phyloP scores from a whole-genome alignment of 805 yeast species.

The Candida loeiensis region DNA sequence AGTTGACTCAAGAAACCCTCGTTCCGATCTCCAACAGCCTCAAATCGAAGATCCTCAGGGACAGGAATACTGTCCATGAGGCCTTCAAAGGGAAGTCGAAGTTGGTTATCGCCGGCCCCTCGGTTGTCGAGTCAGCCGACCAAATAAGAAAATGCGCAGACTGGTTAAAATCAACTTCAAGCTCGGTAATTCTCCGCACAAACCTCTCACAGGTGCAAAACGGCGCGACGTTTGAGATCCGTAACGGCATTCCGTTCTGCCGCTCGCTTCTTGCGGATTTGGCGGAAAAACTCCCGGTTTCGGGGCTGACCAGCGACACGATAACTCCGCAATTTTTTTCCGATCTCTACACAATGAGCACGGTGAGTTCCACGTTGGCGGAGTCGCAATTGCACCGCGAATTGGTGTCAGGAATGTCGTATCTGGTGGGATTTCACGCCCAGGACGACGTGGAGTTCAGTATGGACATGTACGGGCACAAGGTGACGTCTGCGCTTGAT shows the following conservation, averaged over 20 bases:
- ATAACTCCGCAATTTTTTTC: slow-evolving; percentile 49
- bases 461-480: slow-evolving; percentile 26
- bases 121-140: slow-evolving; percentile 22
- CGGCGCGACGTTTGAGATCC: slow-evolving; percentile 30
- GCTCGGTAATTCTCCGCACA: not conserved
- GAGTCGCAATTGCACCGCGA: slow-evolving; percentile 53
- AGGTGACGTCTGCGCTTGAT: slow-evolving; percentile 38
- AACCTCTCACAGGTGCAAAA: slow-evolving; percentile 11
- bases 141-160: slow-evolving; percentile 41
- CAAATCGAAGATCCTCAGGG: slow-evolving; percentile 25
- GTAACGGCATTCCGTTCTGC: slow-evolving; percentile 39
- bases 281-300: slow-evolving; percentile 43
- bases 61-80: slow-evolving; percentile 19
- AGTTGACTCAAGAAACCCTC: slow-evolving; percentile 38
- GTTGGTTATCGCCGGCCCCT: slow-evolving; percentile 41
- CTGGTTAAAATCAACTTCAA: slow-evolving; percentile 32
- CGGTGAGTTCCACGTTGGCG: slow-evolving; percentile 40
- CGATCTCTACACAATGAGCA: slow-evolving; percentile 44
- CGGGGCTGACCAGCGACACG: slow-evolving; percentile 45
- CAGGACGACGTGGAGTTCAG: slow-evolving; percentile 17
- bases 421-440: slow-evolving; percentile 46
- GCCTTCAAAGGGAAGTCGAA: slow-evolving; percentile 8
- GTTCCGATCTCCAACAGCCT: slow-evolving; percentile 31
- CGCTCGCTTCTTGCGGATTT: slow-evolving; percentile 38
- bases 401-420: slow-evolving; percentile 48